Evolutionary conservation across 257 asterid species (phyloP).

Genomic region (Ballota nigra): DNA sequence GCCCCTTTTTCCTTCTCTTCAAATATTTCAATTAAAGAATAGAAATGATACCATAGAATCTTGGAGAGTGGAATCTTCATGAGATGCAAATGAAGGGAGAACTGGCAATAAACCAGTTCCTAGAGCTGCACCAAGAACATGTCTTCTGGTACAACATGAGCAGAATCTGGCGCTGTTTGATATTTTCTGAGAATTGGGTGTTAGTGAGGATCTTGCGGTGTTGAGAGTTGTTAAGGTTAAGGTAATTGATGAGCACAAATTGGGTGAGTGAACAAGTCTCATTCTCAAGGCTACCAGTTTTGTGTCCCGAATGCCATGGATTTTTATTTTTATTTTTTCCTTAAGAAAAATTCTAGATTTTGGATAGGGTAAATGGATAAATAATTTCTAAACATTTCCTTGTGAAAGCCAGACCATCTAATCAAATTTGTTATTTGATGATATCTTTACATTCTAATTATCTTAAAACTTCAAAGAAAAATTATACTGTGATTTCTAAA

Average conservation of each 20-base stretch:
- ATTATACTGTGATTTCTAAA: no score
- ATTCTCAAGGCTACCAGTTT: neutral
- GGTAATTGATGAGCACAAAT: slow-evolving; percentile 4
- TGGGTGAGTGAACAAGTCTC: slow-evolving; percentile 23
- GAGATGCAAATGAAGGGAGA: slow-evolving; percentile 45
- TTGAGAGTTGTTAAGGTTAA: slow-evolving; percentile 20
- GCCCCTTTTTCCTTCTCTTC: neutral
- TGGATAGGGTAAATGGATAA: neutral
- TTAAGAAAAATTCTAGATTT: neutral
- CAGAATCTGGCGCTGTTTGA: slow-evolving; percentile 36
- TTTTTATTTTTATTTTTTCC: no score
- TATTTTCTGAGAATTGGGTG: slow-evolving; percentile 16
- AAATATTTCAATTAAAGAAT: neutral
- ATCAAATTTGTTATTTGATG: neutral
- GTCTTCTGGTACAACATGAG: slow-evolving; percentile 55
- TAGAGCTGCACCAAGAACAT: slow-evolving; percentile 40
- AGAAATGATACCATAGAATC: slow-evolving; percentile 45
- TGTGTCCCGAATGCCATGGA: no score
- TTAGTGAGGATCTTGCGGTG: slow-evolving; percentile 5
- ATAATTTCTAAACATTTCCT: no score
- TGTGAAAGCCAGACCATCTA: no score
- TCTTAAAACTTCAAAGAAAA: neutral
- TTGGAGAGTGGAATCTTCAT: slow-evolving; percentile 26
- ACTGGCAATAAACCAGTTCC: slow-evolving; percentile 46
- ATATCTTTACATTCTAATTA: neutral